phyloP scores from a whole-genome alignment of 2,329 filamentous ascomycete species.

The Aphanocladium album region DNA sequence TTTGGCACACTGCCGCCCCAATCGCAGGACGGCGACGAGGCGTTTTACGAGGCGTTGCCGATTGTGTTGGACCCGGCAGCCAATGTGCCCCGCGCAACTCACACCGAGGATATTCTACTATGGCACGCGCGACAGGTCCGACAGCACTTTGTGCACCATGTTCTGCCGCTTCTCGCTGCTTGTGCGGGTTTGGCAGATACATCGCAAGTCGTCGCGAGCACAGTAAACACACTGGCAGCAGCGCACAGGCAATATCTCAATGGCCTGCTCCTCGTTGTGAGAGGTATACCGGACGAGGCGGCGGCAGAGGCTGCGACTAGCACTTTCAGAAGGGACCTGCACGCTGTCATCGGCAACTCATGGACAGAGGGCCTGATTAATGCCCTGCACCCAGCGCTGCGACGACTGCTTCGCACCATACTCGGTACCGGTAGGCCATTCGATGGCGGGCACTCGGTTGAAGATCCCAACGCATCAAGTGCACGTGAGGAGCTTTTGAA shows the following conservation, averaged over 20 bases:
- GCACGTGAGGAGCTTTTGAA: conserved; percentile 48
- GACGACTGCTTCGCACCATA: conserved; percentile 45
- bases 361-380: conserved; percentile 48
- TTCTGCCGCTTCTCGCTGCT: conserved; percentile 49
- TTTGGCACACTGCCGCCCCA: conserved; percentile 44
- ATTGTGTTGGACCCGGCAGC: conserved; percentile 45
- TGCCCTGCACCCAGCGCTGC: conserved; percentile 51
- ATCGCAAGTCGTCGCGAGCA: conserved; percentile 44
- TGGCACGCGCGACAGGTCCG: conserved; percentile 60
- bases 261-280: conserved; percentile 47
- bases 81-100: conserved; percentile 43
- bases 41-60: conserved; percentile 49
- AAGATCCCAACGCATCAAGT: conserved; percentile 27
- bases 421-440: conserved; percentile 30
- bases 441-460: conserved; percentile 16
- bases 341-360: conserved; percentile 61
- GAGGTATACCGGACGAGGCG: conserved; percentile 37
- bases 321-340: conserved; percentile 57
- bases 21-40: conserved; percentile 37
- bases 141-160: conserved; percentile 55
- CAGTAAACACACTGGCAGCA: conserved; percentile 54
- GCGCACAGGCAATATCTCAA: conserved; percentile 54
- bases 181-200: conserved; percentile 39
- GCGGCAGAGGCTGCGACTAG: conserved; percentile 33
- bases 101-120: conserved; percentile 51